These are phyloP conservation scores for Colletotrichum echinochloae DNA, from an alignment of 2,329 filamentous ascomycete genomes.

Conservation along the genomic window DNA sequence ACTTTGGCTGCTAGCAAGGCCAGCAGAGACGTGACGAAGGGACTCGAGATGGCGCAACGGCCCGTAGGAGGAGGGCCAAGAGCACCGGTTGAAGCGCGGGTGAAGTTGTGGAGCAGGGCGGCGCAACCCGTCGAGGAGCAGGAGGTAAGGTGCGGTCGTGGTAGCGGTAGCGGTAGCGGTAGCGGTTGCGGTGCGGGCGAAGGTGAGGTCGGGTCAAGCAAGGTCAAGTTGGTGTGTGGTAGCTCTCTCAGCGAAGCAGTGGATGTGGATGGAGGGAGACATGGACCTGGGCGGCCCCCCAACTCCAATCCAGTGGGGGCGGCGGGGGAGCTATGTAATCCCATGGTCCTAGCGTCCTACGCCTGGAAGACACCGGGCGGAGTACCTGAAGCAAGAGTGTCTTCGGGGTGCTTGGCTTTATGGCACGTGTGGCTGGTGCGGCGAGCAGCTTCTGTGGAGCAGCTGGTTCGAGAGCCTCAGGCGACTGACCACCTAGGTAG, in stretches of 20 bases:
- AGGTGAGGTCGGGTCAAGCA: conserved; percentile 11
- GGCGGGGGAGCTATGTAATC: conserved; percentile 39
- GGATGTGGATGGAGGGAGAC: conserved; percentile 12
- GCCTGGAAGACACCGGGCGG: background rate
- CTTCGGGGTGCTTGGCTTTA: background rate
- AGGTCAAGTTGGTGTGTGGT: conserved; percentile 12
- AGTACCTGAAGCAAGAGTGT: background rate
- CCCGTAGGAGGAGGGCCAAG: background rate
- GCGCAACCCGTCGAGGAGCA: background rate
- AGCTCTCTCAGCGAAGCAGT: conserved; percentile 7
- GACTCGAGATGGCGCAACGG: conserved; percentile 1
- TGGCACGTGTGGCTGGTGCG: conserved; percentile 26
- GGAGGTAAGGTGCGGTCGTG: background rate
- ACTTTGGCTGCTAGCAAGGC: background rate
- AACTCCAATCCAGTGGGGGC: conserved; percentile 32
- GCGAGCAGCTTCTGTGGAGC: background rate
- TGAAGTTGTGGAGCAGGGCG: background rate
- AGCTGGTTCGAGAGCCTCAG: conserved; percentile 6
- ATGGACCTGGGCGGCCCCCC: conserved; percentile 16
- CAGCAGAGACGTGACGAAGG: background rate
- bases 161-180: conserved; percentile 3
- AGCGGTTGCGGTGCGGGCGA: background rate
- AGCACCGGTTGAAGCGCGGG: background rate
- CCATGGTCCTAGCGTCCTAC: conserved; percentile 21
- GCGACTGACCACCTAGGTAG: background rate